A percentile compares a stretch with the other conserved stretches of the same genome.
These are phyloP conservation scores for Solanum chmielewskii DNA, from an alignment of 257 asterid species.

Conservation along the genomic window DNA sequence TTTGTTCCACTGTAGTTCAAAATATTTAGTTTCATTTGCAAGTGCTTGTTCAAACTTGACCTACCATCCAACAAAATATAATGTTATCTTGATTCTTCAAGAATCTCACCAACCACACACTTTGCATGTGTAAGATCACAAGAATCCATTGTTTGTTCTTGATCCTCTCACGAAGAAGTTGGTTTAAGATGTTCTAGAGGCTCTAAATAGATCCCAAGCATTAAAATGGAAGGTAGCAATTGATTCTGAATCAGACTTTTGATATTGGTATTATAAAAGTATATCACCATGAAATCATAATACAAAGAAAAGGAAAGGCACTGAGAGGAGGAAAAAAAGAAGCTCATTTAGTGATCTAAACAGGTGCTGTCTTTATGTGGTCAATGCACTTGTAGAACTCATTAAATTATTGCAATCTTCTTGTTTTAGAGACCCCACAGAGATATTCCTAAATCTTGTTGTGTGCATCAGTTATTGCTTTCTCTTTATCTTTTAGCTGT, in stretches of 20 bases:
- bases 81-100: background rate
- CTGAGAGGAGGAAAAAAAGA: background rate
- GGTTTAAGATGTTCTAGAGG: background rate
- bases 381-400: conserved; percentile 19
- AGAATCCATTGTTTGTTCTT: background rate
- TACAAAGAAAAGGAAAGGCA: background rate
- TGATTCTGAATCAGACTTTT: background rate
- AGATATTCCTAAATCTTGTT: conserved; percentile 11
- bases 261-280: background rate
- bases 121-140: background rate
- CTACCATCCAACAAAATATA: background rate
- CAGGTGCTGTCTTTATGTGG: conserved; percentile 10
- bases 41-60: background rate
- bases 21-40: background rate
- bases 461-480: conserved; percentile 9
- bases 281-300: background rate
- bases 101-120: background rate
- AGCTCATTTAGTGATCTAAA: background rate
- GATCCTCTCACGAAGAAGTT: background rate
- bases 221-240: background rate
- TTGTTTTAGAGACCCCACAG: conserved; percentile 25
- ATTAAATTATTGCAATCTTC: conserved; percentile 14
- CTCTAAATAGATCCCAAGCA: background rate
- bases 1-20: background rate
- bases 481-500: background rate